Evolutionary conservation across 352 stramenopile species (phyloP).

Genomic region (Phytophthora fragariaefolia): DNA sequence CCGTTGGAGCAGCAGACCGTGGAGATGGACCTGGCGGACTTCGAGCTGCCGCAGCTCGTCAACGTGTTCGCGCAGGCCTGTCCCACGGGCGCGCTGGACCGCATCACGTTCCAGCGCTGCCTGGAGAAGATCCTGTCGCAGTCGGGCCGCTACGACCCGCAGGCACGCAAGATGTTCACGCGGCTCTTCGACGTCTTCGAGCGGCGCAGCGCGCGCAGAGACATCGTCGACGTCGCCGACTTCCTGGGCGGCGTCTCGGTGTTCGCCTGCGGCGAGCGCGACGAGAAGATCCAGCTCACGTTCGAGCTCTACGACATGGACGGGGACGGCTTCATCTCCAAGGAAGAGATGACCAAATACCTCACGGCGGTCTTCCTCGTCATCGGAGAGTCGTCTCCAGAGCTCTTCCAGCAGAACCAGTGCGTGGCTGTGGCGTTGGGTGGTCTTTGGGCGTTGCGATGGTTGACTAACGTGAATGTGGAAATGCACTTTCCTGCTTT

Average conservation of each 20-base stretch:
- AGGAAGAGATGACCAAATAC: slow-evolving; percentile 89
- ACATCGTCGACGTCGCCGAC: slow-evolving; percentile 80
- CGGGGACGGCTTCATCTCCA: slow-evolving; percentile 83
- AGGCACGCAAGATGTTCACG: slow-evolving; percentile 76
- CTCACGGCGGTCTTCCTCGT: slow-evolving; percentile 87
- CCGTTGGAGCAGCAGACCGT: too few relatives aligned
- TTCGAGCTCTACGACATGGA: slow-evolving; percentile 91
- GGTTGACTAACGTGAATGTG: neutral
- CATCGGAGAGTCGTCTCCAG: slow-evolving; percentile 67
- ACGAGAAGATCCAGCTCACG: slow-evolving; percentile 85
- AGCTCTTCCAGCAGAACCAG: slow-evolving; percentile 79
- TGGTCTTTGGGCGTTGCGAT: neutral
- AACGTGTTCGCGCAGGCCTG: slow-evolving; percentile 84
- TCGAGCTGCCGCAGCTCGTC: slow-evolving; percentile 84
- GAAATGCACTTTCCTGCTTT: neutral
- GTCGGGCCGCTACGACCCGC: slow-evolving; percentile 76
- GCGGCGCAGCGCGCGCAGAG: slow-evolving; percentile 38
- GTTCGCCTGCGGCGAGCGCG: slow-evolving; percentile 78
- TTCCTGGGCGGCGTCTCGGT: slow-evolving; percentile 87
- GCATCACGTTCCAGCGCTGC: slow-evolving; percentile 68
- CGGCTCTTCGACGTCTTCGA: slow-evolving; percentile 87
- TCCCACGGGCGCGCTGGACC: slow-evolving; percentile 74
- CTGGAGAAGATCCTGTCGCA: slow-evolving; percentile 87
- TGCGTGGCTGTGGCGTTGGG: slow-evolving; percentile 33
- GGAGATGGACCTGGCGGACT: slow-evolving; percentile 82